phyloP scores from a whole-genome alignment of 805 yeast genomes.

The Kluyveromyces lactis region DNA sequence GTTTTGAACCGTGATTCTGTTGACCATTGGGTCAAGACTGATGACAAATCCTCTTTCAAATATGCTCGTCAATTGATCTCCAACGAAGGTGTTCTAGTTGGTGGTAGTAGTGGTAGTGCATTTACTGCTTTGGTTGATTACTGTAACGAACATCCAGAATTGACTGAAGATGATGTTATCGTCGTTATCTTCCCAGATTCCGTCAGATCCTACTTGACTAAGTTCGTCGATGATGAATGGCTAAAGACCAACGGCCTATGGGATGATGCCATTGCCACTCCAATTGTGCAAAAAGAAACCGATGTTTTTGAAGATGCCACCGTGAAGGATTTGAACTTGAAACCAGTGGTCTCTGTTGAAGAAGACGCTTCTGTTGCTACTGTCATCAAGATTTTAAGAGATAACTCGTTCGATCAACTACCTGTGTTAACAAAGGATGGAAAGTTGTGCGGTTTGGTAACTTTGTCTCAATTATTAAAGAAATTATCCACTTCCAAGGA shows the following conservation, averaged over 20 bases:
- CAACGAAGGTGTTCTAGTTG: constrained; percentile 81
- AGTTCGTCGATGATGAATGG: constrained; percentile 90
- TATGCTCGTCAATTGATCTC: constrained; percentile 74
- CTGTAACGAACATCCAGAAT: constrained; percentile 47
- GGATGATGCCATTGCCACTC: constrained; percentile 38
- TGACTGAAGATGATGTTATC: constrained; percentile 64
- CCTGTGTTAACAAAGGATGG: constrained; percentile 59
- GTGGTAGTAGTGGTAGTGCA: constrained; percentile 86
- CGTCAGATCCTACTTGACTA: constrained; percentile 76
- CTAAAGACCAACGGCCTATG: constrained; percentile 70
- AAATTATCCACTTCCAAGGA: constrained; percentile 54
- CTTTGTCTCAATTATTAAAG: constrained; percentile 64
- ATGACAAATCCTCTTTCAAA: constrained; percentile 70
- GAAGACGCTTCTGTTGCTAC: constrained; percentile 49
- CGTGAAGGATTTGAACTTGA: constrained; percentile 61
- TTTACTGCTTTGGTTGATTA: constrained; percentile 70
- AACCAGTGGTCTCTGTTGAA: constrained; percentile 71
- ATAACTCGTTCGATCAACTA: constrained; percentile 76
- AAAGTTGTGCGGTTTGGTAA: constrained; percentile 65
- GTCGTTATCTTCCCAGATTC: constrained; percentile 84
- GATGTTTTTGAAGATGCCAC: constrained; percentile 46
- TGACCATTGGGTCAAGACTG: constrained; percentile 81
- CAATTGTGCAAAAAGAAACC: constrained; percentile 25
- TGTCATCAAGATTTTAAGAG: constrained; percentile 62
- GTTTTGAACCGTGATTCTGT: constrained; percentile 59